These are phyloP conservation scores for Metarhizium sp. DNA, from an alignment of 2,329 filamentous ascomycete genomes.

Conservation along the genomic window DNA sequence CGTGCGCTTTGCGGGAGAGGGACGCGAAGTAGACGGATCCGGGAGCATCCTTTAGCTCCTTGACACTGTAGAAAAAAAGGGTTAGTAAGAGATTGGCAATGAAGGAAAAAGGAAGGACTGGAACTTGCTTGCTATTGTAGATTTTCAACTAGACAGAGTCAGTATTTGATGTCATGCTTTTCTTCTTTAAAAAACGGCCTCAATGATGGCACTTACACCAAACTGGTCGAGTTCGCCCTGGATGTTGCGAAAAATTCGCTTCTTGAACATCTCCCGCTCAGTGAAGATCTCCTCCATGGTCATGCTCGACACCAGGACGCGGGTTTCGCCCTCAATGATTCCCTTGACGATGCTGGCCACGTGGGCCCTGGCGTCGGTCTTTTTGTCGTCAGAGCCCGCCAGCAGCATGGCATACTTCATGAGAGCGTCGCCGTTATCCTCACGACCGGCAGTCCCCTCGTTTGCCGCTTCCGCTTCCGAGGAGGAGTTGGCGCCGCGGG, in stretches of 20 bases:
- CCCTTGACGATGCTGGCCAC: slow-evolving; percentile 81
- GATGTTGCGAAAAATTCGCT: slow-evolving; percentile 64
- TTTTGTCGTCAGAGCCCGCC: slow-evolving; percentile 49
- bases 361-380: slow-evolving; percentile 40
- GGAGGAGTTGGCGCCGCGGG: slow-evolving; percentile 35
- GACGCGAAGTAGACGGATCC: slow-evolving; percentile 77
- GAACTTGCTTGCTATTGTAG: slow-evolving; percentile 48
- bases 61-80: slow-evolving; percentile 33
- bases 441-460: slow-evolving; percentile 21
- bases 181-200: background rate
- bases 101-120: background rate
- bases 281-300: slow-evolving; percentile 90
- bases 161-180: slow-evolving; percentile 20
- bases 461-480: background rate
- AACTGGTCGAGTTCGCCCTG: slow-evolving; percentile 74
- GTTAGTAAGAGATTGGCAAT: background rate
- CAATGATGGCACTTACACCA: slow-evolving; percentile 1
- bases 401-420: slow-evolving; percentile 77
- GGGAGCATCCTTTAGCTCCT: slow-evolving; percentile 76
- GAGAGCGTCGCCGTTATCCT: slow-evolving; percentile 52
- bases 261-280: slow-evolving; percentile 68
- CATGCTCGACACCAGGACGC: slow-evolving; percentile 76
- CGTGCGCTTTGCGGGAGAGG: slow-evolving; percentile 73
- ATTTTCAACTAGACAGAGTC: slow-evolving; percentile 47
- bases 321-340: slow-evolving; percentile 81